Evolutionary conservation across 2,329 filamentous ascomycete genomes (phyloP), one percentile per base, ranked within the genome.

Genomic region (Calonectria leucothoes): DNA sequence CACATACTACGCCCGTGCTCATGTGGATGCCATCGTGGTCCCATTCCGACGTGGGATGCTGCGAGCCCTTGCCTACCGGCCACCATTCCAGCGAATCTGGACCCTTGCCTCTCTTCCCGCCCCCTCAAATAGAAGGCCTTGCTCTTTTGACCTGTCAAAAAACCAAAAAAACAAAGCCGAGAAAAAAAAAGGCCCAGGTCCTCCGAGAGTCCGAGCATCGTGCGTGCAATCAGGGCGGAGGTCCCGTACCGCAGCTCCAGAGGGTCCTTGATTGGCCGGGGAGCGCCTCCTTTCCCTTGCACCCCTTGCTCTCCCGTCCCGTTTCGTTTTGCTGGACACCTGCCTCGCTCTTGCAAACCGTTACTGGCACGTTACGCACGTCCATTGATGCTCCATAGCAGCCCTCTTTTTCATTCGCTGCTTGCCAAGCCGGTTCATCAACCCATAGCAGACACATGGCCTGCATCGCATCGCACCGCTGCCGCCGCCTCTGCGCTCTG

Each of bases 121-220:
- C 55, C 55, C 55, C 55, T 59, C 55, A 37, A 59, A 59, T 59
- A 59, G 55, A 59, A 15, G 33, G n/a, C n/a, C 55, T 59, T 59
- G 27, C n/a, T 55, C 20, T 37, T 35, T 59, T 59, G 55, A 59
- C 55, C n/a, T 59, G 55, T 59, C 55, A 59, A 59, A 59, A n/a
- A n/a, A n/a, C n/a, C n/a, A n/a, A n/a, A n/a, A n/a, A n/a, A n/a
- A n/a, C n/a, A n/a, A n/a, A n/a, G n/a, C n/a, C n/a, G n/a, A n/a
- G n/a, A n/a, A n/a, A n/a, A n/a, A n/a, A n/a, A 37, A 57, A 33
- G 35, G 55, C 55, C 55, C 55, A 59, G 15, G 11, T 59, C 55
- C 33, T 37, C 23, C 55, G 33, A 59, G 33, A 59, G 55, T 12
- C 55, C n/a, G 35, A 37, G n/a, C 55, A 37, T 59, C 31, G 33